Evolutionary conservation across 164 flowering plant genomes (phyloP).

Genomic region (Liriodendron chinense): DNA sequence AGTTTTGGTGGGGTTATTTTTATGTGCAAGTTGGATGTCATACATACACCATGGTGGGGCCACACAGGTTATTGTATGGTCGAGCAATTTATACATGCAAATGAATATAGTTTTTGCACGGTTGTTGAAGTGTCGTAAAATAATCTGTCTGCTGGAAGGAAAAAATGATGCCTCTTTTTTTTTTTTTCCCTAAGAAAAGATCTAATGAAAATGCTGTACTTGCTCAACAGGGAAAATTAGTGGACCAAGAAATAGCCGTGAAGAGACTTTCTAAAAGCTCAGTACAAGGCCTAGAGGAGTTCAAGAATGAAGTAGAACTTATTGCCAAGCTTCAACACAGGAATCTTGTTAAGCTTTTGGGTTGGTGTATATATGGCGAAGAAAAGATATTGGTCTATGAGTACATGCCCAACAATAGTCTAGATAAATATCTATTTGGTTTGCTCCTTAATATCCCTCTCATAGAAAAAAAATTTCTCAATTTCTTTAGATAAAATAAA

Average conservation of each 20-base stretch:
- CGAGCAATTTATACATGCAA: too few relatives aligned
- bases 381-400: slow-evolving; percentile 44
- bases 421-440: slow-evolving; percentile 30
- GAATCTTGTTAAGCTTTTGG: slow-evolving; percentile 41
- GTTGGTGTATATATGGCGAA: slow-evolving; percentile 31
- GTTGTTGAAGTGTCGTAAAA: too few relatives aligned
- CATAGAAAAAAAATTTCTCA: background rate
- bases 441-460: background rate
- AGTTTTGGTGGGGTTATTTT: too few relatives aligned
- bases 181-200: too few relatives aligned
- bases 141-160: too few relatives aligned
- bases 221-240: slow-evolving; percentile 23
- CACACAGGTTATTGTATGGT: too few relatives aligned
- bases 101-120: too few relatives aligned
- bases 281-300: slow-evolving; percentile 34
- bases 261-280: slow-evolving; percentile 39
- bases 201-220: too few relatives aligned
- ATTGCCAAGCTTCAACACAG: slow-evolving; percentile 42
- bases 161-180: too few relatives aligned
- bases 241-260: slow-evolving; percentile 35
- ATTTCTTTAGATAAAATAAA: background rate
- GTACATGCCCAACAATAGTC: slow-evolving; percentile 35
- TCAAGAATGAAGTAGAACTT: slow-evolving; percentile 33
- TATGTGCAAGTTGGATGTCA: too few relatives aligned
- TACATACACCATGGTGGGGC: too few relatives aligned